These are phyloP conservation scores for Tubosaeta sp. DNA, from an alignment of 768 basidiomycete genomes.

Conservation along the genomic window DNA sequence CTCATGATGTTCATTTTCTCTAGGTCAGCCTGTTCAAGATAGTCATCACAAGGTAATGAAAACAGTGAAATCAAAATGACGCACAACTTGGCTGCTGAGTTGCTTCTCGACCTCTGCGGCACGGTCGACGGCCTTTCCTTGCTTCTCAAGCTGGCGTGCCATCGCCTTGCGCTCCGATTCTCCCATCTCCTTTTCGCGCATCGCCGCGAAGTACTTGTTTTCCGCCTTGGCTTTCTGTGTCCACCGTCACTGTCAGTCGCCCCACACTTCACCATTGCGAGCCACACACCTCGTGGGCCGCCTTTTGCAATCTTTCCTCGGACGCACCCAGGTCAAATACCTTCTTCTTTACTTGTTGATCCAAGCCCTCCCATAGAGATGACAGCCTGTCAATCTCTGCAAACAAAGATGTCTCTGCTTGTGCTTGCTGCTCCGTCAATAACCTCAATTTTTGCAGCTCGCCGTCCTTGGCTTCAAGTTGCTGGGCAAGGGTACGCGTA, in stretches of 20 bases:
- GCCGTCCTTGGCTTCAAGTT: constrained; percentile 63
- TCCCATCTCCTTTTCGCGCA: constrained; percentile 83
- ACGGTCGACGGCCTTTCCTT: constrained; percentile 61
- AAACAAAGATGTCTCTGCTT: constrained; percentile 77
- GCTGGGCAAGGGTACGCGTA: constrained; percentile 43
- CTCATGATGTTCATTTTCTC: constrained; percentile 41
- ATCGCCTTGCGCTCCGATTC: constrained; percentile 72
- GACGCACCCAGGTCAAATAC: constrained; percentile 72
- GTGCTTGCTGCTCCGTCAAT: constrained; percentile 52
- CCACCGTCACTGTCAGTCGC: not conserved
- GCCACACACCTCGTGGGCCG: constrained; percentile 60
- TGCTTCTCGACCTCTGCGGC: constrained; percentile 61
- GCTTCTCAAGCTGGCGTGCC: constrained; percentile 52
- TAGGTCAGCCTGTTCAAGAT: constrained; percentile 32
- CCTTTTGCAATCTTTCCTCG: constrained; percentile 70
- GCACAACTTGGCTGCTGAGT: constrained; percentile 56
- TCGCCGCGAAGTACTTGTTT: constrained; percentile 88
- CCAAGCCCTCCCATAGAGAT: constrained; percentile 80
- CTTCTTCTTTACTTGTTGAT: constrained; percentile 78
- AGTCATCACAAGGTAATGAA: not conserved
- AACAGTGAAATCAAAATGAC: constrained; percentile 20
- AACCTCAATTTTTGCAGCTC: constrained; percentile 61
- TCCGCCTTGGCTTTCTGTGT: constrained; percentile 90
- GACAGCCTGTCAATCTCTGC: constrained; percentile 84
- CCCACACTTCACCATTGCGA: not conserved